These are phyloP conservation scores for Alternaria postmessia DNA, from an alignment of 2,329 filamentous ascomycete genomes.

Conservation along the genomic window DNA sequence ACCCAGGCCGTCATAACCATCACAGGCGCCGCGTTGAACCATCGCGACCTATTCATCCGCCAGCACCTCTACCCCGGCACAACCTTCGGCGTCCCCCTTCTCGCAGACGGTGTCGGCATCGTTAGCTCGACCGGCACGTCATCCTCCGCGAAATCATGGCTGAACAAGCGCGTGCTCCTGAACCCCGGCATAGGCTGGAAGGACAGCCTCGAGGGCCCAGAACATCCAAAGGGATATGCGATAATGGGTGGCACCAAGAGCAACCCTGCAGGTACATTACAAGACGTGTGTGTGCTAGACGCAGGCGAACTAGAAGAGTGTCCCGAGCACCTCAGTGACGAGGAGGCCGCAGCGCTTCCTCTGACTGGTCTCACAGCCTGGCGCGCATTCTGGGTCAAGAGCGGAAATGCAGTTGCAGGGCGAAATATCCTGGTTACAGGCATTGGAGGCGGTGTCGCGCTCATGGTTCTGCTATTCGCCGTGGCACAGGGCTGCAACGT, in stretches of 20 bases:
- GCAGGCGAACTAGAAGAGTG: conserved; percentile 78
- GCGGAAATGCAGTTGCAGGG: conserved; percentile 67
- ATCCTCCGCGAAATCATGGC: conserved; percentile 63
- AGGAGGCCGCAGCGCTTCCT: conserved; percentile 84
- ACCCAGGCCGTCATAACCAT: conserved; percentile 79
- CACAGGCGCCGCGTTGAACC: conserved; percentile 85
- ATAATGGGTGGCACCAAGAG: conserved; percentile 75
- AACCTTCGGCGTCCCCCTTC: conserved; percentile 78
- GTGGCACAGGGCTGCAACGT: conserved; percentile 75
- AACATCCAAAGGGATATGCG: conserved; percentile 65
- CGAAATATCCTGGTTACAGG: conserved; percentile 86
- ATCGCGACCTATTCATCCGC: conserved; percentile 93
- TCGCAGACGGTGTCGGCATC: conserved; percentile 82
- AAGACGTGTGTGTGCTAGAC: conserved; percentile 75
- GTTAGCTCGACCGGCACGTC: conserved; percentile 71
- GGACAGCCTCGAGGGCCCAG: conserved; percentile 74
- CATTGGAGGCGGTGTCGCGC: conserved; percentile 89
- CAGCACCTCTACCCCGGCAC: conserved; percentile 90
- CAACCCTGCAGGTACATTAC: conserved; percentile 73
- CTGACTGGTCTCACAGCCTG: conserved; percentile 87
- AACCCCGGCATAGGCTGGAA: conserved; percentile 83
- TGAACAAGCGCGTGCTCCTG: conserved; percentile 75
- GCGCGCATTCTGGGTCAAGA: conserved; percentile 85
- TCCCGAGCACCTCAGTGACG: conserved; percentile 74
- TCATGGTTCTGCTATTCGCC: conserved; percentile 82